Conservation (phyloP, 257 asterid species). For the Nicotiana attenuata region DNA sequence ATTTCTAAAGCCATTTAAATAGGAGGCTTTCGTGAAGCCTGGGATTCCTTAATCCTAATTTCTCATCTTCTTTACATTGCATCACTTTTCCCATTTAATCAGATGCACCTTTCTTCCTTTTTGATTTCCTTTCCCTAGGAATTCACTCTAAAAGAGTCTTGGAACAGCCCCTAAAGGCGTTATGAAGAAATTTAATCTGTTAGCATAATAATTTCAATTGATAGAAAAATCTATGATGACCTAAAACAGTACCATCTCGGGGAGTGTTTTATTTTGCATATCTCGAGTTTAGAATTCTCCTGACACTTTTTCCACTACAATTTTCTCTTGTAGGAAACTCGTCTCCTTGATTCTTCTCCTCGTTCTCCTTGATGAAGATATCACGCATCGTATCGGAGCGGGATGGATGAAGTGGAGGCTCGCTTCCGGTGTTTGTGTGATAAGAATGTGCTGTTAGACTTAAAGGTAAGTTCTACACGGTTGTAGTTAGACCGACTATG, state of each 20-base stretch:
- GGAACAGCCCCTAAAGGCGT: background rate
- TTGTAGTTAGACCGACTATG: too few species aligned
- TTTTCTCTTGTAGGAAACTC: background rate
- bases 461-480: too few species aligned
- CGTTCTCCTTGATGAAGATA: too few species aligned
- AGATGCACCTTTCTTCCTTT: background rate
- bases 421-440: too few species aligned
- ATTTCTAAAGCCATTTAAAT: background rate
- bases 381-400: too few species aligned
- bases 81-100: background rate
- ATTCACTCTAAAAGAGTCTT: background rate
- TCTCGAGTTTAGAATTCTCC: background rate
- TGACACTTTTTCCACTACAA: background rate
- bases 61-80: background rate
- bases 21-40: background rate
- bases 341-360: background rate
- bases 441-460: too few species aligned
- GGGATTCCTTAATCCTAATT: background rate
- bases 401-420: too few species aligned
- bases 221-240: background rate
- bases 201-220: background rate
- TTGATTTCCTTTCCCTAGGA: background rate
- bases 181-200: background rate
- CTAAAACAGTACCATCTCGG: background rate
- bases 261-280: background rate